Conservation (phyloP, 2,329 filamentous ascomycete species). For the Fusarium dimerum region DNA sequence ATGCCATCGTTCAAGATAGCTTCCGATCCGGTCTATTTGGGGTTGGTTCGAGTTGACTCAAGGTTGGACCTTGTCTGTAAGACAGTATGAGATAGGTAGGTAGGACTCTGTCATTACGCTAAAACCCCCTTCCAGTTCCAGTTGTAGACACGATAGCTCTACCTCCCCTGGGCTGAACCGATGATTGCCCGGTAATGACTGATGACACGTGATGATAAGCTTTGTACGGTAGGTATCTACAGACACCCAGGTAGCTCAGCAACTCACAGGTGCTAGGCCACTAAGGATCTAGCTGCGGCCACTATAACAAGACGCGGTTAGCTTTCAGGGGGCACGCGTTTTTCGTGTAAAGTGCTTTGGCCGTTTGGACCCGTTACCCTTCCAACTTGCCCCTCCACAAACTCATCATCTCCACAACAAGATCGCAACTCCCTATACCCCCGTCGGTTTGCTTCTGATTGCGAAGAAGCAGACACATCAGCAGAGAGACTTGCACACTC, state of each 20-base stretch:
- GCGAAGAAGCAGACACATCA: constrained; percentile 6
- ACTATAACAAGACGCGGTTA: constrained; percentile 31
- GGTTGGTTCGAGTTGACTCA: too few relatives aligned
- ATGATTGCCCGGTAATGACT: constrained; percentile 10
- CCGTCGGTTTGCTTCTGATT: neutral
- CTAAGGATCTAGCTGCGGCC: constrained; percentile 28
- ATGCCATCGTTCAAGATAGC: constrained; percentile 19
- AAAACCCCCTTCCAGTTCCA: neutral
- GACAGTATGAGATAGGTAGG: neutral
- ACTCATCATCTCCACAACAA: constrained; percentile 26
- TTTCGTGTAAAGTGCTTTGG: constrained; percentile 20
- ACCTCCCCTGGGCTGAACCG: constrained; percentile 9
- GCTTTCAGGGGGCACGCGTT: constrained; percentile 17
- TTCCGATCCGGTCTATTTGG: neutral
- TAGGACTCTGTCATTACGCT: neutral
- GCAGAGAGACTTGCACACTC: constrained; percentile 1
- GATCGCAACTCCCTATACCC: constrained; percentile 14
- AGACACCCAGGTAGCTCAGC: too few relatives aligned
- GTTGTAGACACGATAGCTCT: constrained; percentile 20
- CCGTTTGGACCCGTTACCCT: constrained; percentile 18
- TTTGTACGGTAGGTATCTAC: too few relatives aligned
- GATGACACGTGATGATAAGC: constrained; percentile 19
- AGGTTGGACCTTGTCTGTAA: too few relatives aligned
- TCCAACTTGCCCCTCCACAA: constrained; percentile 22
- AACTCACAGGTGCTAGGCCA: neutral